phyloP scores from a whole-genome alignment of 140 eudicot genomes.

The Cichorium intybus region DNA sequence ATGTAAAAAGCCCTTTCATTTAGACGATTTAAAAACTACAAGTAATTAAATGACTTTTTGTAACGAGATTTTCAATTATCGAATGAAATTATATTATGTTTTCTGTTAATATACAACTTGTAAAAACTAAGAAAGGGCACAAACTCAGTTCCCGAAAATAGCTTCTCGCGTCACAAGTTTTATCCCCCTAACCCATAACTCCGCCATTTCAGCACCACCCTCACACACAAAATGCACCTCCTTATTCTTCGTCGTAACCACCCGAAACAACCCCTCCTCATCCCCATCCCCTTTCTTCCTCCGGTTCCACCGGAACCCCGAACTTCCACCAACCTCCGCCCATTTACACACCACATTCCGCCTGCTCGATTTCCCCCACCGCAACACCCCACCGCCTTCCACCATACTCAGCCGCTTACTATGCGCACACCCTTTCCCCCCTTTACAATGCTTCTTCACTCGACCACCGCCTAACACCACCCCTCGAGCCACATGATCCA shows the following conservation, averaged over 20 bases:
- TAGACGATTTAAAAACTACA: no score
- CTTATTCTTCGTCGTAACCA: slow-evolving; percentile 72
- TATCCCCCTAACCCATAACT: slow-evolving; percentile 89
- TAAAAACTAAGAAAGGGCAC: background rate
- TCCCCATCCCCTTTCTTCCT: slow-evolving; percentile 59
- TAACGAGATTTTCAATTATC: no score
- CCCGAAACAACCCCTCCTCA: slow-evolving; percentile 66
- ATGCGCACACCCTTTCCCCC: slow-evolving; percentile 71
- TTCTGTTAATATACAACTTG: background rate
- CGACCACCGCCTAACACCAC: slow-evolving; percentile 56
- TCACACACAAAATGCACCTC: slow-evolving; percentile 89
- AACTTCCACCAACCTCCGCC: slow-evolving; percentile 73
- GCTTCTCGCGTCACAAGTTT: slow-evolving; percentile 72
- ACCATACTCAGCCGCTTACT: slow-evolving; percentile 57
- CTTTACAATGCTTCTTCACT: slow-evolving; percentile 68
- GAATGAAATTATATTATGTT: no score
- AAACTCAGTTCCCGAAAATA: slow-evolving; percentile 43
- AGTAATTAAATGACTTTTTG: no score
- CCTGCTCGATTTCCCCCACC: slow-evolving; percentile 80
- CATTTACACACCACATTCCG: slow-evolving; percentile 77
- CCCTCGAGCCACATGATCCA: slow-evolving; percentile 69
- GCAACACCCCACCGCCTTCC: slow-evolving; percentile 45
- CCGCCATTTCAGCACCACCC: slow-evolving; percentile 69
- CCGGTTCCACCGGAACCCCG: slow-evolving; percentile 52
- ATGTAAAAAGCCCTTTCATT: no score